These are phyloP conservation scores for Tetrastigma voinierianum DNA, from an alignment of 164 flowering plant species.

Conservation along the genomic window DNA sequence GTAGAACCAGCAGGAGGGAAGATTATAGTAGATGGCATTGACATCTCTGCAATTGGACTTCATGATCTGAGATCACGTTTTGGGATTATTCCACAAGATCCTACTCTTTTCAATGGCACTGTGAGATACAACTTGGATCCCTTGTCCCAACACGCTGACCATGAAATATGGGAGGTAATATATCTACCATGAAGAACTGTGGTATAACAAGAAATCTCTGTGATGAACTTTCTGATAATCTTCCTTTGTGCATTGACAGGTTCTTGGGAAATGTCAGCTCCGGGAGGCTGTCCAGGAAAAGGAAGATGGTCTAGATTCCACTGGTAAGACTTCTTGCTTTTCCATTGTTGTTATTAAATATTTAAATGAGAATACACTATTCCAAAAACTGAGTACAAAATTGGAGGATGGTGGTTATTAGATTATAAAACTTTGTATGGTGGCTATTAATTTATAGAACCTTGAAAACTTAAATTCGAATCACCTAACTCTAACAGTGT, in stretches of 20 bases:
- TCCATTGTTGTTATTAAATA: no score
- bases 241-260: conserved; percentile 11
- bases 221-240: not conserved
- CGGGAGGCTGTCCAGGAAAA: conserved; percentile 36
- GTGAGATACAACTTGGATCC: conserved; percentile 71
- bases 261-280: conserved; percentile 46
- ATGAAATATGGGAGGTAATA: conserved; percentile 69
- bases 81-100: conserved; percentile 85
- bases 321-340: conserved; percentile 24
- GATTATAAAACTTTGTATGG: no score
- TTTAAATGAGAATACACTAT: no score
- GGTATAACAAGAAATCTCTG: no score
- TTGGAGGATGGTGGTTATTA: no score
- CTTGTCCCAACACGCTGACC: conserved; percentile 41
- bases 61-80: conserved; percentile 71
- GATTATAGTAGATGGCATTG: conserved; percentile 64
- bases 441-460: no score
- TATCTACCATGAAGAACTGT: no score
- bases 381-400: no score
- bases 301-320: conserved; percentile 27
- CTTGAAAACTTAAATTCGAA: no score
- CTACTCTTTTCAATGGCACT: conserved; percentile 71
- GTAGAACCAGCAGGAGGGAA: conserved; percentile 76
- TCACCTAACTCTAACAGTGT: no score
- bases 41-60: conserved; percentile 67